Conservation (phyloP, 1,139 yeast genomes). For the Diutina rugosa region DNA sequence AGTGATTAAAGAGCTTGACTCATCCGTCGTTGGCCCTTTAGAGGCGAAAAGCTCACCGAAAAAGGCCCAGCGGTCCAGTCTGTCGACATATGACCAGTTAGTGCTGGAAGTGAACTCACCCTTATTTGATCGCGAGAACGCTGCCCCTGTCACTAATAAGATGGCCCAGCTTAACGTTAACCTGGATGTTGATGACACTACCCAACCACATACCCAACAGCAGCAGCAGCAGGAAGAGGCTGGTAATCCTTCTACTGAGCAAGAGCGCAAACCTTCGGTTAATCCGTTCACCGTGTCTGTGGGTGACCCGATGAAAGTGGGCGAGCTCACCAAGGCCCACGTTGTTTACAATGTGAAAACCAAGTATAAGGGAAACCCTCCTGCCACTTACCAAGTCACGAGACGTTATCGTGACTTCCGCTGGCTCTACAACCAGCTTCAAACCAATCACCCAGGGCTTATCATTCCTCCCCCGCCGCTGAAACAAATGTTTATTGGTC, state of each 20-base stretch:
- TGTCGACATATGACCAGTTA: not conserved
- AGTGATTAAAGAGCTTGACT: not conserved
- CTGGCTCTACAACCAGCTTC: constrained; percentile 84
- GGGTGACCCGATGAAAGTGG: constrained; percentile 86
- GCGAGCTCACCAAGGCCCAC: constrained; percentile 81
- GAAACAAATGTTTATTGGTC: constrained; percentile 76
- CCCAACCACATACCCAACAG: not conserved
- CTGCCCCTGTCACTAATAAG: not conserved
- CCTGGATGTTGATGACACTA: not conserved
- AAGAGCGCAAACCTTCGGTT: constrained; percentile 7
- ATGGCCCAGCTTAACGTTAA: not conserved
- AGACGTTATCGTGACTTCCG: constrained; percentile 74
- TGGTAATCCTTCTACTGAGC: constrained; percentile 3
- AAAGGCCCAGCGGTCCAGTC: not conserved
- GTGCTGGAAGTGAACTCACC: constrained; percentile 1
- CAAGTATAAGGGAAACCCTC: constrained; percentile 20
- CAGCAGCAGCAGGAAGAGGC: not conserved
- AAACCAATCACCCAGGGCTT: constrained; percentile 76
- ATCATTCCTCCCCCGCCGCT: constrained; percentile 97
- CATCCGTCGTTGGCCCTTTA: not conserved
- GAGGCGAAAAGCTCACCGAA: not conserved
- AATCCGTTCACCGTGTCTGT: constrained; percentile 48
- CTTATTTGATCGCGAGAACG: not conserved
- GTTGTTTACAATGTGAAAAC: constrained; percentile 76
- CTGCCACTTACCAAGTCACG: constrained; percentile 32